Percentiles rank a stretch among this genome's conserved stretches.
Conservation (phyloP, 2,329 filamentous ascomycete genomes). For the Aspergillus viridinutans region DNA sequence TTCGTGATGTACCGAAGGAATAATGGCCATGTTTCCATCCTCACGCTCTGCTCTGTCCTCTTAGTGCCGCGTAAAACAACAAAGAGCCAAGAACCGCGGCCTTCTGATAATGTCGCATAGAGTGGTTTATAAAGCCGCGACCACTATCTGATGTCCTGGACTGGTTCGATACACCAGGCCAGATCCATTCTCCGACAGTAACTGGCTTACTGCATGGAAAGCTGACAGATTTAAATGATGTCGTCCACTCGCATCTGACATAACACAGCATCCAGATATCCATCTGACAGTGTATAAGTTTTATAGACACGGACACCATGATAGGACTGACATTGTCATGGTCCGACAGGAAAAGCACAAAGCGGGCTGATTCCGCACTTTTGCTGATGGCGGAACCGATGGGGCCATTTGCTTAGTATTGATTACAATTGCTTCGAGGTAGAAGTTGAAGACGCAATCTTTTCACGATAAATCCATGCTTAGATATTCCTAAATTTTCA, state of each 20-base stretch:
- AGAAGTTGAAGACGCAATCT: neutral
- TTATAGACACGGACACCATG: neutral
- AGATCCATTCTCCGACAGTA: neutral
- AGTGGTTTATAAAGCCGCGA: neutral
- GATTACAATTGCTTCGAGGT: neutral
- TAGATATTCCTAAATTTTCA: neutral
- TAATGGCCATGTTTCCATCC: neutral
- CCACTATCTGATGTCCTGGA: neutral
- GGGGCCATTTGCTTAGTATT: slow-evolving; percentile 11
- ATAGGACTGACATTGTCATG: neutral
- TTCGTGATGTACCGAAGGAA: neutral
- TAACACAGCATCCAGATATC: neutral
- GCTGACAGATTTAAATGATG: neutral
- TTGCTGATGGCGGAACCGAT: slow-evolving; percentile 16
- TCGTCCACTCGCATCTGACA: neutral
- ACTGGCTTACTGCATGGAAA: neutral
- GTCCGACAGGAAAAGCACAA: neutral
- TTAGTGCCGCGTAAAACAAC: neutral
- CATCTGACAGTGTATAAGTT: neutral
- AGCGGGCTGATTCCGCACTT: slow-evolving; percentile 21
- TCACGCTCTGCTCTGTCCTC: neutral
- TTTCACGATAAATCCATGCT: neutral
- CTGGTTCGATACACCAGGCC: too few relatives aligned
- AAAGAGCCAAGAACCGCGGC: neutral
- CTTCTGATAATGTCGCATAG: neutral